Evolutionary conservation across 768 basidiomycete species (phyloP), one percentile per base, ranked within the genome.

Genomic region (Boletellus ananiceps): DNA sequence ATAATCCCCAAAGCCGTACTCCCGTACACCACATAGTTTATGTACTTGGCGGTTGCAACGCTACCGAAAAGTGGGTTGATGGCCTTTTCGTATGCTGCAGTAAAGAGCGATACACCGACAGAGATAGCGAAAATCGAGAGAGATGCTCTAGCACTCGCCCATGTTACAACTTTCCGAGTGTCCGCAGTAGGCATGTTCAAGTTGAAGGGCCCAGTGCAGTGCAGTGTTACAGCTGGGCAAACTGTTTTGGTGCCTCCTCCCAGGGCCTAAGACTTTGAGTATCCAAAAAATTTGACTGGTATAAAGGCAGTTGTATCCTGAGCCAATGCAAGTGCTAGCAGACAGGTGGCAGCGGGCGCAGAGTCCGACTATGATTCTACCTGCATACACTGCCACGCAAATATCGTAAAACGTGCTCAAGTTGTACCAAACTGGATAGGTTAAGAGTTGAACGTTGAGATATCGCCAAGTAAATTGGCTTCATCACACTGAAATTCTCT

Each of bases 41-140:
- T 68, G 33, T 81, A 70, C 46, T 73, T 70, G 0, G 68, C 69
- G 1, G 83, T 79, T 0, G 84, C 79, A 7, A 74, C 72, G 12
- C 75, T 70, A 40, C 82, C 87, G 63, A 88, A 90, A 3, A 89
- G 68, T 14, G 88, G 88, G 47, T 74, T 66, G n/a, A 91, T 60
- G 8, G 80, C 74, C 31, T 79, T 80, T 63, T 79, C 75, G 60
- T 89, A 87, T 6, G 77, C 69, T 55, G 79, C 82, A 15, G 82
- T 70, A 46, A 80, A 71, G 29, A 88, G 73, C 3, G 85, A 84
- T 32, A 83, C 67, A 6, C 61, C 51, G 29, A 65, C 29, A 36
- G 64, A 59, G 32, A 71, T 52, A 16, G 48, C 37, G 34, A 70
- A 50, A 40, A 70, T 56, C 37, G 61, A 57, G 41, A 71, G 43